phyloP scores from a whole-genome alignment of 306 rosid species.

The Cicer cuneatum region DNA sequence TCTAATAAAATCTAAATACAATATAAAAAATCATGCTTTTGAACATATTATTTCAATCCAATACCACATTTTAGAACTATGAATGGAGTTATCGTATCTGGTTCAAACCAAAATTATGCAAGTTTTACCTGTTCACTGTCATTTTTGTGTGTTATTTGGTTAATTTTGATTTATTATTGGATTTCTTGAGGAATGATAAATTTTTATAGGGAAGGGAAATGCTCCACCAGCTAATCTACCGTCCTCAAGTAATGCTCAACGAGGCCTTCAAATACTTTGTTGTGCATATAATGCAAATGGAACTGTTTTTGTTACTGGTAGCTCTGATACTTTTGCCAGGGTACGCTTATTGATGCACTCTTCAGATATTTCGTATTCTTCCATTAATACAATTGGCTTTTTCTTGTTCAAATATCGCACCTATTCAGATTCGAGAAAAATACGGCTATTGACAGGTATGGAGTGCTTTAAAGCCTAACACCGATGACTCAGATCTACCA shows the following conservation, averaged over 20 bases:
- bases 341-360: conserved; percentile 51
- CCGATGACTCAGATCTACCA: conserved; percentile 66
- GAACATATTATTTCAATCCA: conserved; percentile 25
- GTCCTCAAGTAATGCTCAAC: conserved; percentile 68
- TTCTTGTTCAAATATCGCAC: conserved; percentile 43
- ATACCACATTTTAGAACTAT: conserved; percentile 26
- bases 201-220: conserved; percentile 75
- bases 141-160: conserved; percentile 32
- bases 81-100: conserved; percentile 6
- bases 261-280: conserved; percentile 77
- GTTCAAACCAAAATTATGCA: conserved; percentile 24
- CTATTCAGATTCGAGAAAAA: conserved; percentile 44
- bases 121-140: conserved; percentile 43
- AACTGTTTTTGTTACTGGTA: conserved; percentile 90
- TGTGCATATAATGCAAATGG: conserved; percentile 91
- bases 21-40: not conserved
- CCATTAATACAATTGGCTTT: conserved; percentile 31
- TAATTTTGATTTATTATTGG: conserved; percentile 35
- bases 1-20: conserved; percentile 21
- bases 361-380: conserved; percentile 43
- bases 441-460: conserved; percentile 71
- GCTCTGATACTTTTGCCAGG: conserved; percentile 91
- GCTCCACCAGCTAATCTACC: conserved; percentile 58
- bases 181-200: conserved; percentile 40
- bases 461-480: conserved; percentile 70